Percentiles rank a stretch among this genome's conserved stretches.
Evolutionary conservation across 371 early-diverging fungal species (phyloP).

Genomic region (Rhizopus microsporus): DNA sequence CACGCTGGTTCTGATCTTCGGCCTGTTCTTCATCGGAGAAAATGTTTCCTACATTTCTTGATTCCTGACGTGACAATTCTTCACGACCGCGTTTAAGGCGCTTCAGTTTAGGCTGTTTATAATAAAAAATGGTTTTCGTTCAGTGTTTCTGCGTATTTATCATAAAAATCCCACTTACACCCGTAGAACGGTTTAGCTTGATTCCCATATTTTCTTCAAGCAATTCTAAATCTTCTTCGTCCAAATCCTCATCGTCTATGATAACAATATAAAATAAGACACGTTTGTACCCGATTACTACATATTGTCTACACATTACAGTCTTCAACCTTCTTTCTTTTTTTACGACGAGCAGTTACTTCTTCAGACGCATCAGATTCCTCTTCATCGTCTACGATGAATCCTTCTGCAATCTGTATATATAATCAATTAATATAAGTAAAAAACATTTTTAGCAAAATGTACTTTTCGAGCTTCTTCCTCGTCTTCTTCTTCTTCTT

Average conservation of each 20-base stretch:
- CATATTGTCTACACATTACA: constrained; percentile 27
- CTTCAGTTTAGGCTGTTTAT: constrained; percentile 58
- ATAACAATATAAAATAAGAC: constrained; percentile 5
- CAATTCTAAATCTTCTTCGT: constrained; percentile 86
- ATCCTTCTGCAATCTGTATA: constrained; percentile 60
- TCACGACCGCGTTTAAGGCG: constrained; percentile 73
- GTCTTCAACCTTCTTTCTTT: constrained; percentile 53
- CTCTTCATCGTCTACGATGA: constrained; percentile 72
- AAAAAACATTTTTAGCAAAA: background rate
- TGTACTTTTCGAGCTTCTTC: constrained; percentile 54
- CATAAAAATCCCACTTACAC: constrained; percentile 32
- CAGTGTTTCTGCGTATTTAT: background rate
- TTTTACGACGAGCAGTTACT: constrained; percentile 44
- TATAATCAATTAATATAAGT: background rate
- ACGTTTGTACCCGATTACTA: background rate
- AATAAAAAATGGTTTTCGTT: background rate
- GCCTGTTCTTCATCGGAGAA: constrained; percentile 52
- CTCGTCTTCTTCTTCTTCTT: constrained; percentile 61
- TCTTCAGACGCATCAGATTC: constrained; percentile 46
- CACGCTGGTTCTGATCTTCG: constrained; percentile 27
- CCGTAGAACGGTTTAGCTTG: constrained; percentile 50
- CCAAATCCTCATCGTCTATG: constrained; percentile 67
- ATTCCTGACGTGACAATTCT: constrained; percentile 38
- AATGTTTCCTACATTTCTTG: constrained; percentile 49
- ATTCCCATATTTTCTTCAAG: constrained; percentile 84